phyloP scores from a whole-genome alignment of 2,329 filamentous ascomycete species.

The Alternaria sp. region DNA sequence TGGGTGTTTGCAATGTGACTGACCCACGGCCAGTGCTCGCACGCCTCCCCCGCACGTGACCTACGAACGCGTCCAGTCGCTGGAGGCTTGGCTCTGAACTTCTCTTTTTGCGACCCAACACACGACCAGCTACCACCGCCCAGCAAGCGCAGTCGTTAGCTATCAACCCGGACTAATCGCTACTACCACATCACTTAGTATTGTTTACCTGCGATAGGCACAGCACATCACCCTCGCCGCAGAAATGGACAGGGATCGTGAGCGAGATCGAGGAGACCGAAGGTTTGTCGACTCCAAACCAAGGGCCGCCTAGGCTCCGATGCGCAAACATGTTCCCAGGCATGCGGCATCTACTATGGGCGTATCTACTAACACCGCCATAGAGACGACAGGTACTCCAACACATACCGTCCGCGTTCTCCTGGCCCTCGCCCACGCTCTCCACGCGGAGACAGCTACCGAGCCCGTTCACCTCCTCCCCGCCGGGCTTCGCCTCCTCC shows the following conservation, averaged over 20 bases:
- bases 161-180: neutral
- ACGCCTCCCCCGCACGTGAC: slow-evolving; percentile 15
- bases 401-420: slow-evolving; percentile 47
- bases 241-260: slow-evolving; percentile 49
- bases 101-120: slow-evolving; percentile 34
- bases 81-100: slow-evolving; percentile 29
- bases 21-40: neutral
- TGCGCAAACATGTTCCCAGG: neutral
- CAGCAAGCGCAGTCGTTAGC: slow-evolving; percentile 1
- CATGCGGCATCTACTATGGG: neutral
- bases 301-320: slow-evolving; percentile 13
- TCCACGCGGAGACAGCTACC: slow-evolving; percentile 47
- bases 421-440: slow-evolving; percentile 39
- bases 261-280: slow-evolving; percentile 52
- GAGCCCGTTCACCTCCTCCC: slow-evolving; percentile 22
- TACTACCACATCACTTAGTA: neutral
- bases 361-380: slow-evolving; percentile 15
- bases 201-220: neutral
- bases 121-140: slow-evolving; percentile 9
- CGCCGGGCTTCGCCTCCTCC: slow-evolving; percentile 9
- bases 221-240: neutral
- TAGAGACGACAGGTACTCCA: slow-evolving; percentile 48
- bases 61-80: slow-evolving; percentile 14
- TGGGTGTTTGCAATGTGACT: slow-evolving; percentile 2
- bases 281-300: slow-evolving; percentile 48